Percentiles rank a stretch among this genome's conserved stretches.
phyloP scores from a whole-genome alignment of 1,284 basidiomycete species.

The Cutaneotrichosporon cavernicola region DNA sequence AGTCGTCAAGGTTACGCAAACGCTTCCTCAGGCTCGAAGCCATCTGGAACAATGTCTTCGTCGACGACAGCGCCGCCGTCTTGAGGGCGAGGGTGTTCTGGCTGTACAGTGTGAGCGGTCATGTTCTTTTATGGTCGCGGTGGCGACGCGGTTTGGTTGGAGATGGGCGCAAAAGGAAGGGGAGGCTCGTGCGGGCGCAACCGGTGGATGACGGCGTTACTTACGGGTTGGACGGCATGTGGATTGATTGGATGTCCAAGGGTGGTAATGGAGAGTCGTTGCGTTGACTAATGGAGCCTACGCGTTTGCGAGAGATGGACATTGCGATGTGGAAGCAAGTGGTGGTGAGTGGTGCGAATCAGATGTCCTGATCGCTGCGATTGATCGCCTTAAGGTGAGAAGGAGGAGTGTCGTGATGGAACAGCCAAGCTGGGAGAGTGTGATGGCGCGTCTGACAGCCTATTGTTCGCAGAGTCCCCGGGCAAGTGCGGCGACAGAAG shows the following conservation, averaged over 20 bases:
- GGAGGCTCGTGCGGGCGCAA: not conserved
- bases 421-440: not conserved
- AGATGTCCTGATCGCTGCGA: constrained; percentile 8
- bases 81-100: constrained; percentile 52
- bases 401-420: not conserved
- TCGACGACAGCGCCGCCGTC: constrained; percentile 50
- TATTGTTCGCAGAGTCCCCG: constrained; percentile 2
- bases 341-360: constrained; percentile 6
- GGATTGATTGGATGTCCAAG: constrained; percentile 49
- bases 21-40: constrained; percentile 47
- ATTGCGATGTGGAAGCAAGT: constrained; percentile 18
- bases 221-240: constrained; percentile 51
- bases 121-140: not conserved
- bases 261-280: constrained; percentile 40
- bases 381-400: constrained; percentile 5
- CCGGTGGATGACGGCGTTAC: constrained; percentile 21
- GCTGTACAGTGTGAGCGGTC: constrained; percentile 23
- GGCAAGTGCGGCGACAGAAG: not conserved
- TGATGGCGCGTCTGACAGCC: constrained; percentile 1
- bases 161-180: not conserved
- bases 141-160: not conserved
- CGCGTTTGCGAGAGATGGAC: constrained; percentile 46
- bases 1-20: constrained; percentile 47
- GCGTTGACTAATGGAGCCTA: constrained; percentile 50
- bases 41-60: constrained; percentile 50